Base-by-base conservation (phyloP, 2,329 filamentous ascomycete genomes). In the Cordyceps farinosa region DNA sequence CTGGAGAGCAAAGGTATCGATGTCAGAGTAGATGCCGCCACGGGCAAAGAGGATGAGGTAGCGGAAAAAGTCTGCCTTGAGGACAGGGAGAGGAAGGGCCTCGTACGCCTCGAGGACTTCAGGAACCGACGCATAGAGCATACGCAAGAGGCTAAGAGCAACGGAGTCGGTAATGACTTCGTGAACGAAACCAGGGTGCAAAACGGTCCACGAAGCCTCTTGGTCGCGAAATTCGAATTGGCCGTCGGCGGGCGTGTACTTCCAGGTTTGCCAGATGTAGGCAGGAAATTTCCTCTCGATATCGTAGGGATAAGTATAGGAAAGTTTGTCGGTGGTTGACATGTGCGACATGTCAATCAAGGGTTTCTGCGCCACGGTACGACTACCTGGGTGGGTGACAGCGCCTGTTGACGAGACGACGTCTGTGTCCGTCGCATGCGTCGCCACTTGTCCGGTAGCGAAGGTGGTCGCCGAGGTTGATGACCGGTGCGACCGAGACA, bases 241-340 rank as follows among this genome's bases (percentile, higher is more conserved):
- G 57, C 86, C 82, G 29, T 91, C 90, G 1, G 88, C 84, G 0
- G 94, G 93, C 1, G 87, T 90, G 71, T 87, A 89, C 76, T 96
- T 97, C 95, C 95, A 99, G 15, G 95, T 99, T 82, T 99, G 95
- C 95, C 95, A 99, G 73, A 99, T 96, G 80, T 97, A 98, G 63
- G 92, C 93, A 3, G 95, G 95, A 75, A 98, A 98, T 75, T 94
- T 96, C 69, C 82, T 77, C 72, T 92, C 87, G 66, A 94, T 83
- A 71, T 97, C 90, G 81, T 98, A 99, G 27, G 93, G 92, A 76
- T 95, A 98, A 70, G 96, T 90, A 79, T 96, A 97, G 59, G 88
- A 89, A 63, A 99, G 86, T 78, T 95, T 97, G 79, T 84, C 90
- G 82, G 80, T 82, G 60, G 93, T 82, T 17, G 90, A 87, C 78